phyloP scores from a whole-genome alignment of 345 rosid genomes.

The Rhodomyrtus tomentosa region DNA sequence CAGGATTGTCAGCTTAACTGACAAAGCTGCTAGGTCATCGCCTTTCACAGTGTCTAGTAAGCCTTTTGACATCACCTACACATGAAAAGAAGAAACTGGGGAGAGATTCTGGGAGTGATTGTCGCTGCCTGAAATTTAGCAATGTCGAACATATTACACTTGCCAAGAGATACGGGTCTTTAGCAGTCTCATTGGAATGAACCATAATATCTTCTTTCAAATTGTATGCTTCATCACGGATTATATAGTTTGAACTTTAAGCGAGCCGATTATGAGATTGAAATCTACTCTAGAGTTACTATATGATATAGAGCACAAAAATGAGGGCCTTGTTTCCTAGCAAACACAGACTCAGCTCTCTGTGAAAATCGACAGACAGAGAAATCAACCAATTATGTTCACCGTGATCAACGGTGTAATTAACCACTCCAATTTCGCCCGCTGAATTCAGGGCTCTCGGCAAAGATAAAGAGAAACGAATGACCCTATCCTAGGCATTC shows the following conservation, averaged over 20 bases:
- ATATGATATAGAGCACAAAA: not conserved
- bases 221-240: not conserved
- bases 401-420: not conserved
- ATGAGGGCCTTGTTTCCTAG: not conserved
- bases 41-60: not conserved
- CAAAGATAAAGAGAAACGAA: not conserved
- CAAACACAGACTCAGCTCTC: not conserved
- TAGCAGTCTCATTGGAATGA: not conserved
- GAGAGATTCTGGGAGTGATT: not conserved
- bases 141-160: not conserved
- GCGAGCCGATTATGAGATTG: not conserved
- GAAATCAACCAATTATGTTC: not conserved
- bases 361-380: not conserved
- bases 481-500: not conserved
- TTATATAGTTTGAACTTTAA: not conserved
- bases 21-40: not conserved
- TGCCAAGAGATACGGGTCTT: not conserved
- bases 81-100: not conserved
- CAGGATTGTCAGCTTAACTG: not conserved
- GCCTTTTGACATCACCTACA: not conserved
- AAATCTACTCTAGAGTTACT: rapidly evolving
- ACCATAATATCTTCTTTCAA: not conserved
- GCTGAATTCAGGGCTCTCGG: not conserved
- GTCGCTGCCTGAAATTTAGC: not conserved
- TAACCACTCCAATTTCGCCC: not conserved